Evolutionary conservation across 345 rosid species (phyloP).

Genomic region (Bruguiera gymnorhiza): DNA sequence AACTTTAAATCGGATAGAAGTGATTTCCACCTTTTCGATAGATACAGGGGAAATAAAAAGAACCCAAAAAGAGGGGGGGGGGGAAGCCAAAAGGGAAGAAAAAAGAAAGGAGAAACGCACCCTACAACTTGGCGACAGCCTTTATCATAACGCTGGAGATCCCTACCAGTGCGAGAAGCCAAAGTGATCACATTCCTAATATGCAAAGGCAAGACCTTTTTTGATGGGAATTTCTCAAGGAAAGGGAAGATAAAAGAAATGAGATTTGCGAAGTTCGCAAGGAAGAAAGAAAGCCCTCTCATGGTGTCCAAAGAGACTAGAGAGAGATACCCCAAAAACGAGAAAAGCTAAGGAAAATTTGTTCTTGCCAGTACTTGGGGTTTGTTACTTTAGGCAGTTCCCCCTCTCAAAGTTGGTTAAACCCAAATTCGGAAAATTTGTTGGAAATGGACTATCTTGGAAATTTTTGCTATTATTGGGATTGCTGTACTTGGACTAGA

Average conservation of each 20-base stretch:
- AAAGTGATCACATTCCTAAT: conserved; percentile 41
- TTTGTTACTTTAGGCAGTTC: too few relatives aligned
- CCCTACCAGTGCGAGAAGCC: conserved; percentile 64
- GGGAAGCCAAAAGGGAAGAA: not conserved
- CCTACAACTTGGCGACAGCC: conserved; percentile 75
- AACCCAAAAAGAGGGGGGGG: not conserved
- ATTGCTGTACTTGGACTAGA: too few relatives aligned
- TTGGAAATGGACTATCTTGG: too few relatives aligned
- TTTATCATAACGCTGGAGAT: conserved; percentile 57
- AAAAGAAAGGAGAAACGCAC: conserved; percentile 29
- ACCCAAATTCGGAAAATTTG: too few relatives aligned
- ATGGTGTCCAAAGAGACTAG: conserved; percentile 11
- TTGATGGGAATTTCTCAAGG: conserved; percentile 34
- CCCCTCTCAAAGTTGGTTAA: too few relatives aligned
- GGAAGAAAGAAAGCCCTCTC: conserved; percentile 34
- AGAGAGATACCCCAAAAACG: not conserved
- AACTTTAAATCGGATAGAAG: not conserved
- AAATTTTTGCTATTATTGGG: too few relatives aligned
- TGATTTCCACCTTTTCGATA: not conserved
- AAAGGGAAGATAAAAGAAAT: conserved; percentile 36
- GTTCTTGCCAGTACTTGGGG: too few relatives aligned
- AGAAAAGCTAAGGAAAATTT: not conserved
- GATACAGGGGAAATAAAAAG: not conserved
- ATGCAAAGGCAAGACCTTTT: conserved; percentile 31
- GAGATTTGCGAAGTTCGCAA: conserved; percentile 31